Conservation (phyloP, 345 rosid species). For the Corchorus capsularis region DNA sequence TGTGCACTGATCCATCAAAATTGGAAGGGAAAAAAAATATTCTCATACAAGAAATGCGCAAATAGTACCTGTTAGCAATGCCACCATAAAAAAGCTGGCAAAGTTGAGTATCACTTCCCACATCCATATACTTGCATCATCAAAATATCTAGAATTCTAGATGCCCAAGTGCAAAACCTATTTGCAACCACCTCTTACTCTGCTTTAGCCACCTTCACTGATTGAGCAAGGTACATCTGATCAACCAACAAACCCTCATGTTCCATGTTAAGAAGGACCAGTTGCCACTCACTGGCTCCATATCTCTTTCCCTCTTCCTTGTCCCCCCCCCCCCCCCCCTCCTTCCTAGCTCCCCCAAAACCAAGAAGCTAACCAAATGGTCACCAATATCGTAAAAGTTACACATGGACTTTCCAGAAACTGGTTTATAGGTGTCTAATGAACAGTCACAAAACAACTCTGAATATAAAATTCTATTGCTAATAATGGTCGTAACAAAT, state of each 20-base stretch:
- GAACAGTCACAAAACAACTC: too few species aligned
- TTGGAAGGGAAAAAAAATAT: not conserved
- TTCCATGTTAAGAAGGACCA: conserved; percentile 92
- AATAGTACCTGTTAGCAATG: too few species aligned
- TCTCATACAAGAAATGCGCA: not conserved
- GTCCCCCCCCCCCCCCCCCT: too few species aligned
- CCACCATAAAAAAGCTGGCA: too few species aligned
- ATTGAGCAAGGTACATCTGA: conserved; percentile 68
- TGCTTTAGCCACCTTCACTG: conserved; percentile 83
- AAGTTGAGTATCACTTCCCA: too few species aligned
- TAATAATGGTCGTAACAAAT: too few species aligned
- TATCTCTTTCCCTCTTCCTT: too few species aligned
- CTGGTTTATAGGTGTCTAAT: not conserved
- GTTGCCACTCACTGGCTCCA: too few species aligned
- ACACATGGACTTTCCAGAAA: conserved; percentile 27
- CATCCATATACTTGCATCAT: too few species aligned
- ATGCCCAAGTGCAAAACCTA: conserved; percentile 92
- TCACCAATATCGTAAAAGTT: conserved; percentile 50
- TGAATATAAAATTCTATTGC: too few species aligned
- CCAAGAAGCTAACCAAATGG: conserved; percentile 91
- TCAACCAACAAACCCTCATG: conserved; percentile 89
- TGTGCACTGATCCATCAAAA: not conserved
- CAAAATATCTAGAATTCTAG: conserved; percentile 67
- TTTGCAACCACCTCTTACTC: conserved; percentile 71
- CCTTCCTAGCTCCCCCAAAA: too few species aligned